Base-by-base conservation (phyloP, 2,329 filamentous ascomycete species). In the Penicillium sp. region DNA sequence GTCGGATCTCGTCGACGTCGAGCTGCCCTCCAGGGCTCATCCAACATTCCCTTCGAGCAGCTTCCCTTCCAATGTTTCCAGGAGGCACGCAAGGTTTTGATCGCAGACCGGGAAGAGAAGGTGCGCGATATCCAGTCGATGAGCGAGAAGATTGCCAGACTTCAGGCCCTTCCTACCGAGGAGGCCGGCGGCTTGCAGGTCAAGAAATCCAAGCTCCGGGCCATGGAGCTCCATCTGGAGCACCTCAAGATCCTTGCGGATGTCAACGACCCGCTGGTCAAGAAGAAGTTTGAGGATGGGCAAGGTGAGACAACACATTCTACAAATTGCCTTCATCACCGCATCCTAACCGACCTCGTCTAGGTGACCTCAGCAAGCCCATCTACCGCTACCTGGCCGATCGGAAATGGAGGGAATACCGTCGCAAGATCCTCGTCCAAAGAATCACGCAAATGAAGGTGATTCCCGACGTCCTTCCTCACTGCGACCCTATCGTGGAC, bases 21-120 rank as follows among this genome's bases (percentile, higher is more conserved):
- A 66, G 80, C 82, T 24, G 86, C 85, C 26, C 69, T 90, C 53
- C 81, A 73, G 77, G 62, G 80, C 74, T 61, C 79, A 74, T 55
- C 77, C 54, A 79, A 84, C 61, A 74, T 95, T 43, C 88, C 90
- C 22, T 96, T 98, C 66, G 88, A 95, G 74, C 86, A 91, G 66
- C 75, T 98, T 58, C 93, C 93, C 17, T 98, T 94, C 73, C 91
- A 96, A 77, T 93, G 88, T 71, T 98, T 97, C 75, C 93, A 98
- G 72, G 90, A 96, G 73, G 93, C 93, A 34, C 82, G 90, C 55
- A 87, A 88, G 67, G 72, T 97, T 43, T 75, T 98, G 49, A 77
- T 82, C 45, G 81, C 80, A 47, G 93, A 98, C 67, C 81, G 91
- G 35, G 75, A 83, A 57, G 80, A 91, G 71, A 97, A 95, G 74